Evolutionary conservation across 208 protist species (phyloP), one percentile per base, ranked within the genome.

Genomic region (Leishmania martiniquensis): DNA sequence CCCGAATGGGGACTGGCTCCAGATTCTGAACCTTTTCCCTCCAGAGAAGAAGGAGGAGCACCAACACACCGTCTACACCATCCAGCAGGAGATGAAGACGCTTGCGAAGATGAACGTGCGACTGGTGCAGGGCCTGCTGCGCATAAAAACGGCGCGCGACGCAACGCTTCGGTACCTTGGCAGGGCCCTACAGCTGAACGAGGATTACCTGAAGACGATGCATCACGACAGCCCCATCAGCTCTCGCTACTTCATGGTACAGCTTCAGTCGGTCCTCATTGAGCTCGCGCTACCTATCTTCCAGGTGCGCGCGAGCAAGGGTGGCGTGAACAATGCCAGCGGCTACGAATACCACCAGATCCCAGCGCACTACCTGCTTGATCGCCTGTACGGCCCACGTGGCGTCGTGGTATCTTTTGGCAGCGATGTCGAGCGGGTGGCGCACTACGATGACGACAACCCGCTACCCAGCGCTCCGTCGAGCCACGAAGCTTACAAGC

Each of bases 171-270:
- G 79, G 22, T 95, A 83, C 86, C 78, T 97, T 60, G 90, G 89
- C 54, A 44, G 75, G 15, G 91, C 90, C 15, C 85, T 97, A n/a
- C 77, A 80, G 3, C 86, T 95, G 13, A 97, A 97, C 77, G 88
- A 86, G 70, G 88, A 87, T 37, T 95, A 95, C 75, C 85, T 84
- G 6, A 97, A 95, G 81, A 97, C 91, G 34, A 87, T 95, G 78
- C 88, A 94, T 72, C 81, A 92, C 44, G 75, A 92, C 84, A 72
- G 86, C 34, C 90, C 86, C 0, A 81, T 97, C 63, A 93, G 90
- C 76, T 95, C 90, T 57, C 86, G 89, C 72, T 95, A 86, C 75
- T 95, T 97, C 77, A 89, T 97, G 87, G 54, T 81, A 45, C 93
- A 97, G 80, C 78, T 97, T 49, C 88, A 95, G 81, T 83, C 87